These are phyloP conservation scores for Brassica juncea DNA, from an alignment of 345 rosid genomes.

Conservation along the genomic window DNA sequence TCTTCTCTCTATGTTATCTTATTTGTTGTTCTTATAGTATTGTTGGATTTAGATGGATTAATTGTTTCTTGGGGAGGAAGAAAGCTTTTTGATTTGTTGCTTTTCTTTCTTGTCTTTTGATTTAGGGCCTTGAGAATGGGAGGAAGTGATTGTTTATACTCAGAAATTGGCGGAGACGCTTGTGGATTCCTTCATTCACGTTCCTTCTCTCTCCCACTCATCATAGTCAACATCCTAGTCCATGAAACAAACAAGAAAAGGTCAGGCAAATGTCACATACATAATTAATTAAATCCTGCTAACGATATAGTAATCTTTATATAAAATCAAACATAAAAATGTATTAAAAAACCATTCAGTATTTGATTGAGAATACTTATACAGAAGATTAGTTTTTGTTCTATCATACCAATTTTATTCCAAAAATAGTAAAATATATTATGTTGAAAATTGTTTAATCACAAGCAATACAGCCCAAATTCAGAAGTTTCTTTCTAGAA, in stretches of 20 bases:
- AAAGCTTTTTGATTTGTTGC: constrained; percentile 15
- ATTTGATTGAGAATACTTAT: neutral
- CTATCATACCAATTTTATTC: neutral
- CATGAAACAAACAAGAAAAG: neutral
- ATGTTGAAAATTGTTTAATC: neutral
- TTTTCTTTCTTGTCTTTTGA: constrained; percentile 1
- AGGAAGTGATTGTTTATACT: constrained; percentile 26
- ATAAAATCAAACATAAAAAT: neutral
- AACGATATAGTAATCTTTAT: neutral
- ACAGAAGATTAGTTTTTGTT: neutral
- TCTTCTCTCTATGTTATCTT: neutral
- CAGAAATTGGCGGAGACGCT: constrained; percentile 31
- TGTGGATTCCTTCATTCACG: constrained; percentile 27
- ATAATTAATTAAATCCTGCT: too few species aligned
- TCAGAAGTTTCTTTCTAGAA: neutral
- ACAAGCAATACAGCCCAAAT: neutral
- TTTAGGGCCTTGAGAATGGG: constrained; percentile 21
- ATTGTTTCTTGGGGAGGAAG: constrained; percentile 30
- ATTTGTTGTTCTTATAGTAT: neutral
- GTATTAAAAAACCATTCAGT: neutral
- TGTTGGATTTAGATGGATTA: neutral
- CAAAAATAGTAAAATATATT: neutral
- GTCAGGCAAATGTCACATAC: neutral
- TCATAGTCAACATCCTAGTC: neutral
- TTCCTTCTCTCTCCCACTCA: constrained; percentile 7